Evolutionary conservation across 768 basidiomycete genomes (phyloP), one percentile per base, ranked within the genome.

Genomic region (Lactifluus piperatus): DNA sequence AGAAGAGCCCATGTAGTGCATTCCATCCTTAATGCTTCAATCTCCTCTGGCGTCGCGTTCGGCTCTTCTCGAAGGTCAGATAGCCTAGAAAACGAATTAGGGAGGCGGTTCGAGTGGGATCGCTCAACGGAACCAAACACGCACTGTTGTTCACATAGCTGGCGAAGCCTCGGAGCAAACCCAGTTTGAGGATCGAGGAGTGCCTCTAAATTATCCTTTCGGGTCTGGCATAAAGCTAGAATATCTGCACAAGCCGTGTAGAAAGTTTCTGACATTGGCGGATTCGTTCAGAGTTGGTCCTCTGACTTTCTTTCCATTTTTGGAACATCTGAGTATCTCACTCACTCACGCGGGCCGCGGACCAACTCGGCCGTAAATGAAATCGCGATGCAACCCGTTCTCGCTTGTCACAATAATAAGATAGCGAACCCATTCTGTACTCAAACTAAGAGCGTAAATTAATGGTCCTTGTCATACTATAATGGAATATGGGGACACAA

Each of bases 1-100:
- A 93, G 69, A 2, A 94, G 76, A 0, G 78, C 79, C 91, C 91
- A 94, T 0, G 91, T 91, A 69, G 86, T 85, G 47, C 82, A 78
- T 68, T 94, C 91, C 69, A 92, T 75, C 10, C 80, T 76, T 54
- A 91, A 70, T 1, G 82, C 73, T 26, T 86, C 84, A 0, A 85
- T 64, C 64, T 87, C 85, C 27, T 81, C 78, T 39, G 67, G 72
- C 18, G 77, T 72, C 26, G 71, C 65, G 26, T 67, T 75, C 36
- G 70, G 68, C 61, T 75, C 71, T 36, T 81, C 79, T 69, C 82
- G 72, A 41, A 76, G 68, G 61, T 86, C 83, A 56, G 72, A 72
- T 30, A 87, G 71, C 63, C 84, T 86, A 51, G 57, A 49, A 45
- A 29, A 49, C 51, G 64, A 54, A 13, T 39, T 39, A 60, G 45